Conservation (phyloP, 1,284 basidiomycete species). For the Cutaneotrichosporon mucoides region DNA sequence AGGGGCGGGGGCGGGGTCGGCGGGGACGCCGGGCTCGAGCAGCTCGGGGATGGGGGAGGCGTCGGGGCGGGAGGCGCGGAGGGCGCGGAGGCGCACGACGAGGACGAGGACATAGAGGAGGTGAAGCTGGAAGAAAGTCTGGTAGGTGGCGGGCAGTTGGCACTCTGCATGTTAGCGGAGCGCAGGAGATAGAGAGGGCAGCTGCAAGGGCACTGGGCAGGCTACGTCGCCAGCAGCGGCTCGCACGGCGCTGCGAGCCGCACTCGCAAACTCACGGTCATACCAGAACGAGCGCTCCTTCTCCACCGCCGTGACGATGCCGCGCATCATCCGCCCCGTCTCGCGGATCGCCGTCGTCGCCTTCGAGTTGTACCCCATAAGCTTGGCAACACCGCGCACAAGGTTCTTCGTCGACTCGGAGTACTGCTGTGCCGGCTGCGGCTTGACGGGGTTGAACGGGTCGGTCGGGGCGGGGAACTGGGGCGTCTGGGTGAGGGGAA, state of each 20-base stretch:
- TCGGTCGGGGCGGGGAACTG: constrained; percentile 40
- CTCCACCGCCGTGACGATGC: constrained; percentile 52
- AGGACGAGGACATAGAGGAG: constrained; percentile 92
- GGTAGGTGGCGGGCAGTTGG: constrained; percentile 84
- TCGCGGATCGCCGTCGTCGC: constrained; percentile 54
- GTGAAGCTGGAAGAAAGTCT: constrained; percentile 95
- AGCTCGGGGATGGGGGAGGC: constrained; percentile 51
- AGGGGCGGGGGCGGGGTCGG: neutral
- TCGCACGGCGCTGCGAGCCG: neutral
- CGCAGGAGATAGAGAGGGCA: no score
- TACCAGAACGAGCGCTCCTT: constrained; percentile 52
- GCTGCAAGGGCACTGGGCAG: no score
- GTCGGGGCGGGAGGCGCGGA: constrained; percentile 53
- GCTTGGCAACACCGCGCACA: constrained; percentile 46
- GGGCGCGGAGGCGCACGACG: constrained; percentile 77
- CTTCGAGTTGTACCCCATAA: constrained; percentile 55
- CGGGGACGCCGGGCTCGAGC: constrained; percentile 20
- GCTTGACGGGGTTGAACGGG: constrained; percentile 32
- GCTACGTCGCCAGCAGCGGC: no score
- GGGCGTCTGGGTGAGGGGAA: constrained; percentile 13
- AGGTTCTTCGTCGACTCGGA: constrained; percentile 36
- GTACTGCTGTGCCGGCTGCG: constrained; percentile 19
- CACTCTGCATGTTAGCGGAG: constrained; percentile 60
- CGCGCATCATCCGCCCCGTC: constrained; percentile 55
- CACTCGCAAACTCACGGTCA: constrained; percentile 34